phyloP scores from a whole-genome alignment of 108 stramenopile species.

The Tribonema minus region DNA sequence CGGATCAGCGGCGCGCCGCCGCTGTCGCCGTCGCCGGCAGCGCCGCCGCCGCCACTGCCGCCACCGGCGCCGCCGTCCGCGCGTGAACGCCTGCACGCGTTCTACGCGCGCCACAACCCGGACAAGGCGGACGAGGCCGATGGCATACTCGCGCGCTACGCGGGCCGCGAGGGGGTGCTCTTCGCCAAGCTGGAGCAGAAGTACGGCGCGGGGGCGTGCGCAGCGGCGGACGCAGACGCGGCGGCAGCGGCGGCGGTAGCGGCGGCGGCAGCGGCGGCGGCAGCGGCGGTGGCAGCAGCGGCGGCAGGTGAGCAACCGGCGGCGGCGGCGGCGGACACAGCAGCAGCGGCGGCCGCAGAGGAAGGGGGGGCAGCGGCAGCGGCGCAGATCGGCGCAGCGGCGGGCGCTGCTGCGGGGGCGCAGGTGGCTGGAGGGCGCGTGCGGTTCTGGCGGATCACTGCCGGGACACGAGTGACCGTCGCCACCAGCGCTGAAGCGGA shows the following conservation, averaged over 20 bases:
- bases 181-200: slow-evolving; percentile 57
- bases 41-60: not conserved
- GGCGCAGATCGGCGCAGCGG: slow-evolving; percentile 40
- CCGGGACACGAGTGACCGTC: not conserved
- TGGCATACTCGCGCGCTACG: slow-evolving; percentile 45
- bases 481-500: not conserved
- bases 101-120: slow-evolving; percentile 53
- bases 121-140: slow-evolving; percentile 42
- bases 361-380: too few species aligned
- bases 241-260: not conserved
- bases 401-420: not conserved
- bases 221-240: not conserved
- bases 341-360: not conserved
- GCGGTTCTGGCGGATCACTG: not conserved
- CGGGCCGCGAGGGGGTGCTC: slow-evolving; percentile 43
- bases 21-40: not conserved
- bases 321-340: not conserved
- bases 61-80: not conserved
- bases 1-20: not conserved
- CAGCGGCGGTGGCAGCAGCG: not conserved
- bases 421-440: too few species aligned
- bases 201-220: slow-evolving; percentile 20
- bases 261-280: not conserved
- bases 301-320: not conserved
- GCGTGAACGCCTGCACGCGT: slow-evolving; percentile 31